Conservation (phyloP, 805 yeast species). For the Cyberlindnera americana region DNA sequence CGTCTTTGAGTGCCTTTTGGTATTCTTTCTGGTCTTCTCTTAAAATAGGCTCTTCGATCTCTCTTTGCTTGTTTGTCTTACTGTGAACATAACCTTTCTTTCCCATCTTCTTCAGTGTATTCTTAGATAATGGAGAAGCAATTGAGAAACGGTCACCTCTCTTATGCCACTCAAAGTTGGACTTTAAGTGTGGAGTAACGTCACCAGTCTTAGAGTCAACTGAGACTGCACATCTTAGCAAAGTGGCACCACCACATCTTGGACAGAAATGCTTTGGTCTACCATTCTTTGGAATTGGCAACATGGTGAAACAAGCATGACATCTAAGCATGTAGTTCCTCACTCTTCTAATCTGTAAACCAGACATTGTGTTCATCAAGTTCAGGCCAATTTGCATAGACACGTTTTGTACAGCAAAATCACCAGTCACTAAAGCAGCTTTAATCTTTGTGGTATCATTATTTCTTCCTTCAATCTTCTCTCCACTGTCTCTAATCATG, state of each 20-base stretch:
- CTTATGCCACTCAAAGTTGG: conserved; percentile 89
- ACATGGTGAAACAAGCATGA: conserved; percentile 89
- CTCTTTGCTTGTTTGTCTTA: conserved; percentile 52
- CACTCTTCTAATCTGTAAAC: conserved; percentile 78
- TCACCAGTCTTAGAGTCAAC: conserved; percentile 76
- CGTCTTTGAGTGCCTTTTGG: conserved; percentile 79
- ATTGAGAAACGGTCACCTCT: conserved; percentile 80
- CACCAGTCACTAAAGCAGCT: conserved; percentile 90
- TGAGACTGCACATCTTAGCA: conserved; percentile 86
- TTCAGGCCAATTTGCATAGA: conserved; percentile 87
- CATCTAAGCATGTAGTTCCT: conserved; percentile 94
- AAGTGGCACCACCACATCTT: conserved; percentile 90
- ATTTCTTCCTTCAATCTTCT: conserved; percentile 44
- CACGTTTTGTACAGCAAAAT: conserved; percentile 96
- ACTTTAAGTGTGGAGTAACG: conserved; percentile 82
- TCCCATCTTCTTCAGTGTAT: conserved; percentile 66
- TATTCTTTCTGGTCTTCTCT: conserved; percentile 96
- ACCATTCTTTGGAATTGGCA: conserved; percentile 75
- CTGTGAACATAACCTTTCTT: conserved; percentile 77
- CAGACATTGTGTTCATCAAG: conserved; percentile 79
- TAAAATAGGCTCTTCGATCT: conserved; percentile 49
- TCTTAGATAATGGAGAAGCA: conserved; percentile 84
- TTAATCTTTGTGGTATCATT: conserved; percentile 39
- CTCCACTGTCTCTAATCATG: conserved; percentile 65
- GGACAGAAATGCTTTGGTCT: conserved; percentile 87